Base-by-base conservation (phyloP, 495 filamentous ascomycete genomes). In the Lophiostoma macrostomum region DNA sequence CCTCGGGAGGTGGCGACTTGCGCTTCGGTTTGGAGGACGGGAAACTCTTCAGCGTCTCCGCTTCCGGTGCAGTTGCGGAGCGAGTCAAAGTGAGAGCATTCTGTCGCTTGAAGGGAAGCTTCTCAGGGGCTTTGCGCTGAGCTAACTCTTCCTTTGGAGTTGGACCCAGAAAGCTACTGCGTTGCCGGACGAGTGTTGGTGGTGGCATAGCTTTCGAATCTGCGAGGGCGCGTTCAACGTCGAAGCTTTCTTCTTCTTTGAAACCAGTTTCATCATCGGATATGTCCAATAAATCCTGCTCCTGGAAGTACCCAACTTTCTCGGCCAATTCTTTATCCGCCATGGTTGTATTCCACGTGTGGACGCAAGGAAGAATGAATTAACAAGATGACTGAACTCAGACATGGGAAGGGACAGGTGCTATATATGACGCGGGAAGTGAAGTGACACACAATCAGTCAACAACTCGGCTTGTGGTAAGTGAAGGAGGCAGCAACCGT, bases 211-310 rank as follows among this genome's bases (percentile, higher is more conserved):
- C 30, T 39, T 38, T 43, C 5, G 44, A 36, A 25, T 50, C 57
- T 0, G 50, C 50, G 6, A 61, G 18, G 13, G 52, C 58, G 31
- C 52, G 43, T 22, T 38, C 37, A 37, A 50, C 37, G 34, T 55
- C 23, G 24, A 44, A 25, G 20, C 35, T 38, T 19, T 42, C 64
- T 45, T 65, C 57, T 39, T 65, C 57, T 34, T 67, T 65, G 14
- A 57, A 51, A 7, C 20, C 41, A 0, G 38, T 25, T 14, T 72
- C 66, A 39, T 79, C 73, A 5, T 63, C 64, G 28, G 58, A 58
- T 11, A 71, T 49, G 58, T 77, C 75, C 24, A 83, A 63, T 14
- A 63, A 53, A 25, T 76, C 73, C 5, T 81, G 68, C 8, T 68
- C 66, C 14, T 61, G 50, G 54, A 81, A 81, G 51, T 79, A 77